A percentile compares a stretch with the other conserved stretches of the same genome.
phyloP scores from a whole-genome alignment of 371 early-diverging fungal species.

The Dichotomocladium elegans region DNA sequence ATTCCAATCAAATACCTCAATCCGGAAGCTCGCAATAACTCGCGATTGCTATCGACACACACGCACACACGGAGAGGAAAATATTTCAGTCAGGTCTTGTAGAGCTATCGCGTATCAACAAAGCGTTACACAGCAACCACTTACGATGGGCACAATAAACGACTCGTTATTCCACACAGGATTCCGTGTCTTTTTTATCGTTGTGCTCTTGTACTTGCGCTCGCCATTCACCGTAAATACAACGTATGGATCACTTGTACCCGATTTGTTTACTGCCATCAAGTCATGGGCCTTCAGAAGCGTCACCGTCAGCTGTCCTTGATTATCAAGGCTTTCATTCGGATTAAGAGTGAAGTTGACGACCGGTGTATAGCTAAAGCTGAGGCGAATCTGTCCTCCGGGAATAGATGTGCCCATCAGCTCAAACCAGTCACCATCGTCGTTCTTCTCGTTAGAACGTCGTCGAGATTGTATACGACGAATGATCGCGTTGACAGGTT shows the following conservation, averaged over 20 bases:
- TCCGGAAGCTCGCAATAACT: constrained; percentile 54
- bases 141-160: constrained; percentile 66
- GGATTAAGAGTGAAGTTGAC: constrained; percentile 47
- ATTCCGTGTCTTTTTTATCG: constrained; percentile 73
- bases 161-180: constrained; percentile 76
- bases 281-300: constrained; percentile 45
- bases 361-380: constrained; percentile 50
- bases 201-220: constrained; percentile 73
- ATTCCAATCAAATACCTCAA: constrained; percentile 88
- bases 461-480: constrained; percentile 30
- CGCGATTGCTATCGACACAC: constrained; percentile 42
- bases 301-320: constrained; percentile 46
- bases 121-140: constrained; percentile 15
- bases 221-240: constrained; percentile 73
- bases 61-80: background rate
- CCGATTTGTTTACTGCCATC: constrained; percentile 51
- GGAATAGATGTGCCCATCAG: constrained; percentile 35
- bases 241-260: constrained; percentile 82
- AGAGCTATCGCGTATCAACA: background rate
- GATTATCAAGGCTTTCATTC: constrained; percentile 58
- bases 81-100: too few relatives aligned
- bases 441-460: constrained; percentile 5
- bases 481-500: constrained; percentile 23
- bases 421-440: constrained; percentile 33
- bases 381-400: constrained; percentile 39